Evolutionary conservation across 148 eudicot species (phyloP).

Genomic region (Arctostaphylos glauca): DNA sequence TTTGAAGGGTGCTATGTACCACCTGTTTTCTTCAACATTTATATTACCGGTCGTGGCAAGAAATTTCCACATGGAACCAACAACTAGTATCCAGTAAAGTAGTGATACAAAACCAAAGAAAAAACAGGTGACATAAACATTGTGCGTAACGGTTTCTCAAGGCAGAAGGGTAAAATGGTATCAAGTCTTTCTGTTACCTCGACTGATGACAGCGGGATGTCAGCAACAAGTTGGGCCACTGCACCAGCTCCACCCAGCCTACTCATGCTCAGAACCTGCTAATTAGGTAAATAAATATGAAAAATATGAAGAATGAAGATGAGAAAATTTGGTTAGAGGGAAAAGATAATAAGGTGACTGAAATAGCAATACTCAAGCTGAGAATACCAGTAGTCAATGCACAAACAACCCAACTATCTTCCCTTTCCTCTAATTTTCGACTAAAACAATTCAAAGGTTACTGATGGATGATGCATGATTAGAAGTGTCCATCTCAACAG

Average conservation of each 20-base stretch:
- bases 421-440: neutral
- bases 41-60: neutral
- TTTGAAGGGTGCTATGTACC: neutral
- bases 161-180: neutral
- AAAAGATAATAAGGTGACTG: neutral
- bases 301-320: neutral
- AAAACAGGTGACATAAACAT: neutral
- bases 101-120: neutral
- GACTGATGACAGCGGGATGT: conserved; percentile 50
- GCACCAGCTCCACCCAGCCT: conserved; percentile 67
- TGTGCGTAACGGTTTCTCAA: neutral
- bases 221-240: conserved; percentile 73
- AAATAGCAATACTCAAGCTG: neutral
- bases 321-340: neutral
- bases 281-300: neutral
- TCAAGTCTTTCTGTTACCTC: conserved; percentile 29
- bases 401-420: neutral
- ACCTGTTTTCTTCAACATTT: neutral
- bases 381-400: neutral
- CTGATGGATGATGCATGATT: neutral
- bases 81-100: neutral
- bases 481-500: neutral
- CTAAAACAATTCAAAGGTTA: neutral
- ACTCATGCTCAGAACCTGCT: conserved; percentile 41
- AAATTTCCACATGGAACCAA: neutral